Conservation (phyloP, 768 basidiomycete genomes). For the Coprinopsis sp. region DNA sequence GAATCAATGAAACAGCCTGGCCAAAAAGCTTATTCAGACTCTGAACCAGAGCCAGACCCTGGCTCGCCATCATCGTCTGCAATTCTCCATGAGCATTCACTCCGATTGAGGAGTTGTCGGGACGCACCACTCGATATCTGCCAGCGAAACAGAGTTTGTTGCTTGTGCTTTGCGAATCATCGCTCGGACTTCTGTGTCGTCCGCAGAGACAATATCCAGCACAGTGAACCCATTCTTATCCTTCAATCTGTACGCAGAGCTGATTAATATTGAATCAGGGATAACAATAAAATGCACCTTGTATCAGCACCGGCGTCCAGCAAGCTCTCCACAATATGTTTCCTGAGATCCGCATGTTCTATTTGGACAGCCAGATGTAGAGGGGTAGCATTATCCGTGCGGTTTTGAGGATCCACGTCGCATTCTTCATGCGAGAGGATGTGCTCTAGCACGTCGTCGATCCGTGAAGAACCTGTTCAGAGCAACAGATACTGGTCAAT, state of each 20-base stretch:
- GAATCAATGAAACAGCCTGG: too few species aligned
- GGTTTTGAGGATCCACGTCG: constrained; percentile 73
- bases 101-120: constrained; percentile 6
- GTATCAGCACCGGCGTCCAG: constrained; percentile 79
- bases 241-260: constrained; percentile 50
- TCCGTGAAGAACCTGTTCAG: constrained; percentile 29
- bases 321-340: constrained; percentile 54
- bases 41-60: background rate
- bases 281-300: constrained; percentile 35
- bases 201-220: constrained; percentile 48
- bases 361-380: constrained; percentile 68
- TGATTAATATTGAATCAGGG: background rate
- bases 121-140: constrained; percentile 61
- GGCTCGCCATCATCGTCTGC: constrained; percentile 5
- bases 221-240: constrained; percentile 63
- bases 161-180: constrained; percentile 55
- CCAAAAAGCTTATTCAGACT: too few species aligned
- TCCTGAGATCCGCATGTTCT: constrained; percentile 49
- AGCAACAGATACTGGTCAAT: background rate
- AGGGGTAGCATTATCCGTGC: constrained; percentile 66
- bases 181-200: constrained; percentile 45
- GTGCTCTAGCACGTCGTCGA: constrained; percentile 64
- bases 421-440: constrained; percentile 71
- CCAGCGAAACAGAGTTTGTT: constrained; percentile 42
- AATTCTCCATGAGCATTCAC: constrained; percentile 23